These are phyloP conservation scores for Gossypium gossypioides DNA, from an alignment of 441 rosid genomes.

Conservation along the genomic window DNA sequence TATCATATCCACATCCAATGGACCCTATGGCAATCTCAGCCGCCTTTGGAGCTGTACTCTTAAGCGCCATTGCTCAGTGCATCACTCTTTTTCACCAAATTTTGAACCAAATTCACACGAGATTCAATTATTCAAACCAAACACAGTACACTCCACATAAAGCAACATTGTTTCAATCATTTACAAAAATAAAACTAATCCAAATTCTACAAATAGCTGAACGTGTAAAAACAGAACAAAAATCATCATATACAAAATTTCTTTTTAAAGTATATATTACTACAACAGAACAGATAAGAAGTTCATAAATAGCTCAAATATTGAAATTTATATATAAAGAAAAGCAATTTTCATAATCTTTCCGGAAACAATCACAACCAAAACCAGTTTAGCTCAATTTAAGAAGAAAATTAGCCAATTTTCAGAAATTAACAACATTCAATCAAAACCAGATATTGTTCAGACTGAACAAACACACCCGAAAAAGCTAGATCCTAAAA, in stretches of 20 bases:
- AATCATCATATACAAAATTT: neutral
- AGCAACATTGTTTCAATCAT: neutral
- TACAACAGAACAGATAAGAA: neutral
- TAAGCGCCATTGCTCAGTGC: slow-evolving; percentile 62
- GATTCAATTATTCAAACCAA: neutral
- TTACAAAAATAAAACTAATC: neutral
- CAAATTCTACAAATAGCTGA: neutral
- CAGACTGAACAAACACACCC: neutral
- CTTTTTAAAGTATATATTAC: neutral
- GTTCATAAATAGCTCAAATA: neutral
- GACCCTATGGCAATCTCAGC: slow-evolving; percentile 80
- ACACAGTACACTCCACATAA: neutral
- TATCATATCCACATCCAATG: slow-evolving; percentile 83
- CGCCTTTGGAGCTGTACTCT: slow-evolving; percentile 65
- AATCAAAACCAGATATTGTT: neutral
- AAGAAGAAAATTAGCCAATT: neutral
- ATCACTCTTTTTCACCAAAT: slow-evolving; percentile 21
- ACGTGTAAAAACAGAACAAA: neutral
- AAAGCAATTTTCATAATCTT: neutral
- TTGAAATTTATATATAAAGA: neutral
- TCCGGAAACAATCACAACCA: neutral
- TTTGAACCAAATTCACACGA: neutral
- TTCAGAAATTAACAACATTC: neutral
- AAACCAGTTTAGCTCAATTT: neutral
- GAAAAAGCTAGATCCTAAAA: neutral